phyloP scores from a whole-genome alignment of 163 green algal species.

The Trebouxiophyceae sp. region DNA sequence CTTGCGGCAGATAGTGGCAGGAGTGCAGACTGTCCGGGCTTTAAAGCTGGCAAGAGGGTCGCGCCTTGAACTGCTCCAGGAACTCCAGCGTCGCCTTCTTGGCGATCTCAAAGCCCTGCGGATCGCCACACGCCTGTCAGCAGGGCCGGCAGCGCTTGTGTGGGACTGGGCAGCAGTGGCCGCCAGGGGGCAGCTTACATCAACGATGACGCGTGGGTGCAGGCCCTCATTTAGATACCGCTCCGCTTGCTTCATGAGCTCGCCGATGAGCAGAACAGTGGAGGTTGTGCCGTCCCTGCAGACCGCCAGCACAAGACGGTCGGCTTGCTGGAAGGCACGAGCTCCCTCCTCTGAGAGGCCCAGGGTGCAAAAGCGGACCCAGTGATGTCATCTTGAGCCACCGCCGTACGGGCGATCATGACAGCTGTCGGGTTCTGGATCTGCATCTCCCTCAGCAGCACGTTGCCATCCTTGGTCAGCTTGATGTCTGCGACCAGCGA shows the following conservation, averaged over 20 bases:
- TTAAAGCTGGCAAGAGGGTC: too few relatives aligned
- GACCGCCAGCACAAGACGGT: neutral
- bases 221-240: constrained; percentile 88
- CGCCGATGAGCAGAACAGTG: constrained; percentile 95
- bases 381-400: constrained; percentile 96
- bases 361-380: constrained; percentile 59
- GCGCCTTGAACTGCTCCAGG: constrained; percentile 90
- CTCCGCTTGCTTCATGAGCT: constrained; percentile 97
- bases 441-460: constrained; percentile 97
- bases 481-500: constrained; percentile 80
- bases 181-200: constrained; percentile 37
- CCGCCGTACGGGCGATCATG: constrained; percentile 98
- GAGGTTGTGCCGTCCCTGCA: constrained; percentile 90
- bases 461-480: constrained; percentile 98
- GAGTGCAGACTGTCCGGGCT: too few relatives aligned
- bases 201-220: constrained; percentile 91
- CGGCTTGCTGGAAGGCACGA: neutral
- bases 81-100: constrained; percentile 84
- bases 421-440: constrained; percentile 99
- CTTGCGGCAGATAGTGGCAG: too few relatives aligned
- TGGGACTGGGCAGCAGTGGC: neutral
- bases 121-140: neutral
- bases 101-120: constrained; percentile 81
- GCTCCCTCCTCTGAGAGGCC: neutral
- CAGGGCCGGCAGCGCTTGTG: neutral